Percentiles rank a stretch among this genome's conserved stretches.
Conservation (phyloP, 768 basidiomycete genomes). For the Pisolithus albus region DNA sequence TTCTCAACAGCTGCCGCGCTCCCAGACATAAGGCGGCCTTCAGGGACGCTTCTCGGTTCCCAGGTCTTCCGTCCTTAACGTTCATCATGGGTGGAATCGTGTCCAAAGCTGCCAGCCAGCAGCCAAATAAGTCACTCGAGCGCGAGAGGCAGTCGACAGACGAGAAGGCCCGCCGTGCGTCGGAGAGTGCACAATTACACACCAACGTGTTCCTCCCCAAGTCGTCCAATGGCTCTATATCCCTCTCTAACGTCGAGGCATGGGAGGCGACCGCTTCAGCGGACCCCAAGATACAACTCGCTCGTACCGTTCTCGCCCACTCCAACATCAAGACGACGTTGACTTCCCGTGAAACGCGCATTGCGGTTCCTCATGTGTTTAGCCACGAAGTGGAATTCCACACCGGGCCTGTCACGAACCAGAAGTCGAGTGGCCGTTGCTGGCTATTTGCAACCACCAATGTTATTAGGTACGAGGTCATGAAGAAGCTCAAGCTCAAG, state of each 20-base stretch:
- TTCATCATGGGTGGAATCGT: constrained; percentile 19
- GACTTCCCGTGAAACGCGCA: constrained; percentile 51
- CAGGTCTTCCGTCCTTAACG: background rate
- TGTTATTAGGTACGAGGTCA: constrained; percentile 73
- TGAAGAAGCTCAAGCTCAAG: constrained; percentile 77
- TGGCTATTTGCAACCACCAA: constrained; percentile 96
- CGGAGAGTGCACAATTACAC: background rate
- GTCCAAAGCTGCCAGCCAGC: constrained; percentile 22
- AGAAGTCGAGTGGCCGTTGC: constrained; percentile 85
- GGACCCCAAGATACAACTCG: constrained; percentile 60
- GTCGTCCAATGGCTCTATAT: constrained; percentile 58
- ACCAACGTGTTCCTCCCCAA: constrained; percentile 9
- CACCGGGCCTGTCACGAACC: constrained; percentile 78
- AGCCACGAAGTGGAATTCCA: constrained; percentile 76
- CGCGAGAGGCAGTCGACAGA: constrained; percentile 17
- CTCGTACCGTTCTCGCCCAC: constrained; percentile 71
- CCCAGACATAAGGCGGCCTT: background rate
- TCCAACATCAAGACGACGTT: constrained; percentile 58
- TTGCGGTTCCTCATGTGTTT: constrained; percentile 73
- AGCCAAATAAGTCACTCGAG: constrained; percentile 14
- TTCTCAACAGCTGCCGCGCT: background rate
- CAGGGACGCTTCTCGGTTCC: background rate
- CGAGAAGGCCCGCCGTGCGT: constrained; percentile 15
- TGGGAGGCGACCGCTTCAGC: constrained; percentile 58
- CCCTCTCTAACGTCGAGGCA: constrained; percentile 47